phyloP scores from a whole-genome alignment of 208 protist species.

The Crithidia fasciculata region DNA sequence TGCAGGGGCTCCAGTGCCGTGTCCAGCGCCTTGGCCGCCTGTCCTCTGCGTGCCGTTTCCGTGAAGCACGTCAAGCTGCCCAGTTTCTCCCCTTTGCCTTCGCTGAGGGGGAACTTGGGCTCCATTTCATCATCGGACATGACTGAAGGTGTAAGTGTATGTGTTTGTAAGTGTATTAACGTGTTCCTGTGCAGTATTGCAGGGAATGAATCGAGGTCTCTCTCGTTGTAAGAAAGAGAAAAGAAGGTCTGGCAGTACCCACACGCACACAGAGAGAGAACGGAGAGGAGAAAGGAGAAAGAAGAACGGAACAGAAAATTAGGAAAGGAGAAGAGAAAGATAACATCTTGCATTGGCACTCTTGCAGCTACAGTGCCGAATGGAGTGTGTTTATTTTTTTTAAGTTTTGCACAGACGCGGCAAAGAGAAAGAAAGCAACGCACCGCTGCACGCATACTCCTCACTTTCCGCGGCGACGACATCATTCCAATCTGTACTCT shows the following conservation, averaged over 20 bases:
- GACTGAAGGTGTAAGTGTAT: too few species aligned
- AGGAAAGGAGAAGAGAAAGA: background rate
- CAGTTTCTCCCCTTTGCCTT: constrained; percentile 57
- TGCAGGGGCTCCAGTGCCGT: constrained; percentile 70
- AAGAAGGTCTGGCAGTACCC: background rate
- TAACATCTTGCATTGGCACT: too few species aligned
- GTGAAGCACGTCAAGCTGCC: constrained; percentile 60
- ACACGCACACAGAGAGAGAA: background rate
- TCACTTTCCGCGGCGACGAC: too few species aligned
- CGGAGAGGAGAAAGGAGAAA: background rate
- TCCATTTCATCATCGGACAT: constrained; percentile 23
- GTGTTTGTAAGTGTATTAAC: too few species aligned
- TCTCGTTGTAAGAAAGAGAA: constrained; percentile 11
- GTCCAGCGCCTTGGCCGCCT: constrained; percentile 52
- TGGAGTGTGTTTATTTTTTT: too few species aligned
- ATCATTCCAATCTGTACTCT: too few species aligned
- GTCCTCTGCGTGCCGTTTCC: constrained; percentile 29
- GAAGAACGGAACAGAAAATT: background rate
- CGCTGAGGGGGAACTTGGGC: constrained; percentile 51
- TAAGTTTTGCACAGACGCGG: too few species aligned
- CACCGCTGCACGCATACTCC: too few species aligned
- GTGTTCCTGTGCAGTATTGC: too few species aligned
- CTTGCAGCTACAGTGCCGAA: too few species aligned
- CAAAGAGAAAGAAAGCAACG: too few species aligned
- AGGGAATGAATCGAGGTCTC: background rate